These are phyloP conservation scores for Pharus latifolius DNA, from an alignment of 176 grass and related monocot species.

Conservation along the genomic window DNA sequence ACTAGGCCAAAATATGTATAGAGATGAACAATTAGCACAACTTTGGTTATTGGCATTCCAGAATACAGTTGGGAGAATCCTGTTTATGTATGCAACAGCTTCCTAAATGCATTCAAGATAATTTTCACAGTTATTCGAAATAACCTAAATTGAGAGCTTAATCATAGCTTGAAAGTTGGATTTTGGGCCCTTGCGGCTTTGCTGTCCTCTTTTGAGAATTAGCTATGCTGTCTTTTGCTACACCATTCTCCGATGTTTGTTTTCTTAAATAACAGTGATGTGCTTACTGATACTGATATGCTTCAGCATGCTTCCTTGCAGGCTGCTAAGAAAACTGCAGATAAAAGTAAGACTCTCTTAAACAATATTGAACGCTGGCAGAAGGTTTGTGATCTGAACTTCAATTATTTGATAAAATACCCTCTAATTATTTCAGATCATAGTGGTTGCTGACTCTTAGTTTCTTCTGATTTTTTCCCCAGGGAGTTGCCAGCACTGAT, in stretches of 20 bases:
- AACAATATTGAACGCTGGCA: constrained; percentile 97
- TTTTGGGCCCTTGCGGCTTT: not conserved
- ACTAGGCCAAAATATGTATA: not conserved
- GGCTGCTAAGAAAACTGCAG: constrained; percentile 90
- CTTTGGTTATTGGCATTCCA: not conserved
- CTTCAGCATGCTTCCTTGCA: constrained; percentile 14
- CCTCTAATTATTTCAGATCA: not conserved
- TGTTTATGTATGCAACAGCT: not conserved
- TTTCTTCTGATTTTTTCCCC: constrained; percentile 40
- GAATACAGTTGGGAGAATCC: not conserved
- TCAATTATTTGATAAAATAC: constrained; percentile 1
- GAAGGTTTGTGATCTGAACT: constrained; percentile 63
- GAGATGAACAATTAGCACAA: not conserved
- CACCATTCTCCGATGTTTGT: not conserved
- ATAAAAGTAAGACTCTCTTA: constrained; percentile 63
- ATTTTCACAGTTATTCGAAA: not conserved
- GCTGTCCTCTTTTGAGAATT: no score
- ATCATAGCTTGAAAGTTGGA: not conserved
- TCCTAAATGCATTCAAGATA: not conserved
- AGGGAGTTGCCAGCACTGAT: constrained; percentile 89
- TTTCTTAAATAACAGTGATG: not conserved
- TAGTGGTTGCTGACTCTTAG: constrained; percentile 11
- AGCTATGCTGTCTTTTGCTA: constrained; percentile 2
- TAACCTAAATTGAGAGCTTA: not conserved
- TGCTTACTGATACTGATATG: not conserved